Conservation (phyloP, 495 filamentous ascomycete genomes). For the Usnea hakonensis region DNA sequence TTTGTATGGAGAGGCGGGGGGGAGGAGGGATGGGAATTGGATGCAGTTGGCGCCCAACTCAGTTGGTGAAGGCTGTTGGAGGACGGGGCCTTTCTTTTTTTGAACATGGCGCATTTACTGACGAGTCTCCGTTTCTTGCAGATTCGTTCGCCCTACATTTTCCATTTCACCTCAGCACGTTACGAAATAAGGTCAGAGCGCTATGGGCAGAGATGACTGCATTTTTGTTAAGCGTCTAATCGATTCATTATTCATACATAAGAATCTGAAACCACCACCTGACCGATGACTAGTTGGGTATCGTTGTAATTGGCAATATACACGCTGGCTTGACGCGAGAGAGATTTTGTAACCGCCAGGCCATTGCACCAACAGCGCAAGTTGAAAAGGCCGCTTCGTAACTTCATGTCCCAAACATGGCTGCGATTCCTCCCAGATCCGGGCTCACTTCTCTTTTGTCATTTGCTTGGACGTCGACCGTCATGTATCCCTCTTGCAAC, state of each 20-base stretch:
- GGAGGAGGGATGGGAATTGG: not conserved
- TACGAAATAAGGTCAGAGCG: conserved; percentile 35
- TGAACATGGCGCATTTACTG: not conserved
- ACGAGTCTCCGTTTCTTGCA: conserved; percentile 22
- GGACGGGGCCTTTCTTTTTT: not conserved
- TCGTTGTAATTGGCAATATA: not conserved
- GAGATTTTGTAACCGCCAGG: not conserved
- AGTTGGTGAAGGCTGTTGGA: too few relatives aligned
- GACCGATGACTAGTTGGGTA: not conserved
- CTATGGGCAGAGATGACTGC: not conserved
- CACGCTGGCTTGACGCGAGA: conserved; percentile 2
- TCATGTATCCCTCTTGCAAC: conserved; percentile 51
- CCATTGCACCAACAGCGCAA: not conserved
- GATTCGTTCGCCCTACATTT: conserved; percentile 66
- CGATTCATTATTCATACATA: conserved; percentile 10
- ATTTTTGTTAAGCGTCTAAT: conserved; percentile 10
- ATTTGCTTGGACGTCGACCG: conserved; percentile 33
- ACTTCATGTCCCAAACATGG: conserved; percentile 51
- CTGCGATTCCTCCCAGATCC: conserved; percentile 57
- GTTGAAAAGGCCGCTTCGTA: not conserved
- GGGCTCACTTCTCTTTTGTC: conserved; percentile 51
- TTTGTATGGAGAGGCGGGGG: not conserved
- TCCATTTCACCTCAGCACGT: conserved; percentile 48
- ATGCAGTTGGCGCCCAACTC: not conserved
- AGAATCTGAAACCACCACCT: not conserved